Evolutionary conservation across 2,329 filamentous ascomycete genomes (phyloP).

Genomic region (Diplodia corticola): DNA sequence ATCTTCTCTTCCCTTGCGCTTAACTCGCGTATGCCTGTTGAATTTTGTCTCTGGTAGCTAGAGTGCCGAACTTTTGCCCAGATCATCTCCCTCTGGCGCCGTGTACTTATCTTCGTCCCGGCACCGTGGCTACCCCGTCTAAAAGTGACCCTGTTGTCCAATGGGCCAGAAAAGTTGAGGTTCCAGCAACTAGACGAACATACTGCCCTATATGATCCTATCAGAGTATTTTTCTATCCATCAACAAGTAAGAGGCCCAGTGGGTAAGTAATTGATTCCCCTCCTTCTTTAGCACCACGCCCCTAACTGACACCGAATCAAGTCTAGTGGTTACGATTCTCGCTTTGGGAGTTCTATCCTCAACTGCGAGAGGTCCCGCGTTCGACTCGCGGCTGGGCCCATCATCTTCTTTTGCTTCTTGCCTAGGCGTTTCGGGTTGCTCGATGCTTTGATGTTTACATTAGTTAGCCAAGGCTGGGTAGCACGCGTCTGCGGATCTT

Average conservation of each 20-base stretch:
- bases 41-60: too few relatives aligned
- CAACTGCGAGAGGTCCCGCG: constrained; percentile 14
- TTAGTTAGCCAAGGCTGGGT: not conserved
- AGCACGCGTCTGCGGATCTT: too few relatives aligned
- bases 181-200: not conserved
- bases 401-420: not conserved
- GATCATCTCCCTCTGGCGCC: too few relatives aligned
- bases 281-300: not conserved
- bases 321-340: constrained; percentile 21
- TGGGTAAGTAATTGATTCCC: not conserved
- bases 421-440: not conserved
- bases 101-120: too few relatives aligned
- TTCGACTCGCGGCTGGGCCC: constrained; percentile 14
- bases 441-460: not conserved
- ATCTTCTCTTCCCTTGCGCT: not conserved
- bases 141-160: too few relatives aligned
- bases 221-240: not conserved
- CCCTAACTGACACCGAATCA: not conserved
- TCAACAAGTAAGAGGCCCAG: not conserved
- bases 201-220: not conserved
- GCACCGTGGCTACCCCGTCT: too few relatives aligned
- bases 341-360: constrained; percentile 1
- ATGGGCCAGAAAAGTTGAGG: too few relatives aligned
- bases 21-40: not conserved
- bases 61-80: too few relatives aligned